Base-by-base conservation (phyloP, 1,139 yeast genomes). In the Geotrichum cucujoidarum region DNA sequence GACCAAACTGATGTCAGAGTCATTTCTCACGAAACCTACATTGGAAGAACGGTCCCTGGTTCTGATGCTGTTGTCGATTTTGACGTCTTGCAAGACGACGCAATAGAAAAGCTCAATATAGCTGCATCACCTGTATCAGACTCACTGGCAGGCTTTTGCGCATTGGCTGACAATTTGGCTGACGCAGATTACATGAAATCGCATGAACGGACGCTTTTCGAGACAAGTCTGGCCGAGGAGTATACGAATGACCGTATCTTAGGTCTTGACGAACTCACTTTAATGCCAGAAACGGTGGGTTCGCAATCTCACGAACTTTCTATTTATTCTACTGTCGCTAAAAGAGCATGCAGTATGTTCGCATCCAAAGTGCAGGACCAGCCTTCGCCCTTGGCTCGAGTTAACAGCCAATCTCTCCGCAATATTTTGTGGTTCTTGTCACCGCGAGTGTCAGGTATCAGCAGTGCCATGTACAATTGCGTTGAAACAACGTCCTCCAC, bases 151-250 rank as follows among this genome's bases (percentile, higher is more conserved):
- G 43, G 42, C n/a, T 30, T 37, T 16, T 37, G 43, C 24, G 16
- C 24, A 8, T 25, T 36, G 5, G 18, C 49, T 10, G 40, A 47
- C 4, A 17, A 21, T 13, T n/a, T 41, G 7, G 35, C 46, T 2
- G 49, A 47, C 17, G 45, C 49, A 13, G 49, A 47, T 27, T 31
- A 36, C 17, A 17, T 41, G 14, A 18, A 32, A 11, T n/a, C 46
- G 5, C 37, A 38, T n/a, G 32, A 17, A 14, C 17, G 22, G 10
- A 47, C 49, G 7, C 30, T 18, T 13, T 33, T 36, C 25, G 30
- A 24, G 7, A 21, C 36, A 4, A 31, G 20, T 20, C 32, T 47
- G 13, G 31, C 37, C 8, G 49, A 47, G 17, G 49, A 47, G 32
- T 38, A 31, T 24, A 32, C 34, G 24, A 11, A 32, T 13, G 49